Conservation (phyloP, 345 rosid genomes). For the Cardamine occulta region DNA sequence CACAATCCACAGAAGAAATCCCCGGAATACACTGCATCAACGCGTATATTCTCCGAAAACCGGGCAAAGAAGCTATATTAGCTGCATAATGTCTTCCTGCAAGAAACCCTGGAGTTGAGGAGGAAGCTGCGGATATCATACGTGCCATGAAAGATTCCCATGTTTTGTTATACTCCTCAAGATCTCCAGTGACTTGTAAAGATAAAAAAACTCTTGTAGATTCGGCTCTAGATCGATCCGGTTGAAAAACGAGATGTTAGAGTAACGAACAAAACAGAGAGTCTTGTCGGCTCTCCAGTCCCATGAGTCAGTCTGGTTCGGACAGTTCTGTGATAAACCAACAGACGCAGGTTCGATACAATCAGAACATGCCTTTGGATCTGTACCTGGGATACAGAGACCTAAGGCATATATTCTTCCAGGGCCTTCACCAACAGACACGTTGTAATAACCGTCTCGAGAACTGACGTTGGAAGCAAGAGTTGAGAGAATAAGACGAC, state of each 20-base stretch:
- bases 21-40: slow-evolving; percentile 38
- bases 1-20: slow-evolving; percentile 26
- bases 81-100: slow-evolving; percentile 36
- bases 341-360: slow-evolving; percentile 38
- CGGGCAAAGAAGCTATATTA: neutral
- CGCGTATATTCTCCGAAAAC: slow-evolving; percentile 26
- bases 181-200: neutral
- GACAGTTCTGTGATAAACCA: slow-evolving; percentile 36
- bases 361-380: slow-evolving; percentile 34
- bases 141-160: slow-evolving; percentile 17
- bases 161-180: slow-evolving; percentile 10
- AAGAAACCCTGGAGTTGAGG: neutral
- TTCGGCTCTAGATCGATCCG: neutral
- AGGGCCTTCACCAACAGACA: slow-evolving; percentile 37
- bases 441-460: slow-evolving; percentile 39
- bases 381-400: slow-evolving; percentile 40
- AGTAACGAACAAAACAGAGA: slow-evolving; percentile 49
- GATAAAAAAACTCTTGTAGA: no score
- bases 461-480: slow-evolving; percentile 40
- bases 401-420: slow-evolving; percentile 38
- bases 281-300: slow-evolving; percentile 36
- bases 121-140: slow-evolving; percentile 25
- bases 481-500: slow-evolving; percentile 36
- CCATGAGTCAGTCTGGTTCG: slow-evolving; percentile 47
- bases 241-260: slow-evolving; percentile 40